A percentile compares a stretch with the other conserved stretches of the same genome.
Conservation (phyloP, 768 basidiomycete species). For the Solioccasus polychromus region DNA sequence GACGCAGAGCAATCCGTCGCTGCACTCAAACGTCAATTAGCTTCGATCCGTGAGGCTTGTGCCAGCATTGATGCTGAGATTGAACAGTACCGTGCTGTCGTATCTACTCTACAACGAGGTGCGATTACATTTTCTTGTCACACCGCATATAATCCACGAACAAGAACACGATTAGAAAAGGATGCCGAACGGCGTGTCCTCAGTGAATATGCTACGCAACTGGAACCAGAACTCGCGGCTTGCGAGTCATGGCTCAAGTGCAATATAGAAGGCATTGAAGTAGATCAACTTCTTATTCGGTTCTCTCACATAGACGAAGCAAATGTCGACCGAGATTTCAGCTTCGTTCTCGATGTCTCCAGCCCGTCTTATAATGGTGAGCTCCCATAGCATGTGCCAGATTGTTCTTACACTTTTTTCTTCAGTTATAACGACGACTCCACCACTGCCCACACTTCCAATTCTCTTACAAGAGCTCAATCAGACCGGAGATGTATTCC, state of each 20-base stretch:
- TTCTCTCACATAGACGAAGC: slow-evolving; percentile 63
- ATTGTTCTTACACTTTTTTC: neutral
- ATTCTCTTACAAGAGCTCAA: slow-evolving; percentile 72
- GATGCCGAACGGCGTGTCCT: slow-evolving; percentile 60
- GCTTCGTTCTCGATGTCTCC: slow-evolving; percentile 74
- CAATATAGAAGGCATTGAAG: slow-evolving; percentile 75
- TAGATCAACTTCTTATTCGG: slow-evolving; percentile 68
- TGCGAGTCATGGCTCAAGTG: slow-evolving; percentile 60
- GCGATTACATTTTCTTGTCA: slow-evolving; percentile 15
- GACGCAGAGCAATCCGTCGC: slow-evolving; percentile 63
- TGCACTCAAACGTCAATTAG: slow-evolving; percentile 63
- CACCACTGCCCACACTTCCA: slow-evolving; percentile 62
- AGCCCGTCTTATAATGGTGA: slow-evolving; percentile 62
- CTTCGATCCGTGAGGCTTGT: slow-evolving; percentile 58
- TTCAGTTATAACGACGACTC: slow-evolving; percentile 78
- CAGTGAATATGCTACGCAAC: slow-evolving; percentile 47
- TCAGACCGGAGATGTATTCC: slow-evolving; percentile 62
- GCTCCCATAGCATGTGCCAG: slow-evolving; percentile 11
- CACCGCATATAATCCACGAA: neutral
- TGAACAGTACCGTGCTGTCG: slow-evolving; percentile 63
- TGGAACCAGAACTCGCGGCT: slow-evolving; percentile 52
- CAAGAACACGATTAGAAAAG: slow-evolving; percentile 47
- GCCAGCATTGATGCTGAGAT: slow-evolving; percentile 64
- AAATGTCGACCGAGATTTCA: slow-evolving; percentile 62
- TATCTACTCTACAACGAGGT: slow-evolving; percentile 67